Conservation (phyloP, 2,329 filamentous ascomycete genomes). For the Aspergillus tanneri region DNA sequence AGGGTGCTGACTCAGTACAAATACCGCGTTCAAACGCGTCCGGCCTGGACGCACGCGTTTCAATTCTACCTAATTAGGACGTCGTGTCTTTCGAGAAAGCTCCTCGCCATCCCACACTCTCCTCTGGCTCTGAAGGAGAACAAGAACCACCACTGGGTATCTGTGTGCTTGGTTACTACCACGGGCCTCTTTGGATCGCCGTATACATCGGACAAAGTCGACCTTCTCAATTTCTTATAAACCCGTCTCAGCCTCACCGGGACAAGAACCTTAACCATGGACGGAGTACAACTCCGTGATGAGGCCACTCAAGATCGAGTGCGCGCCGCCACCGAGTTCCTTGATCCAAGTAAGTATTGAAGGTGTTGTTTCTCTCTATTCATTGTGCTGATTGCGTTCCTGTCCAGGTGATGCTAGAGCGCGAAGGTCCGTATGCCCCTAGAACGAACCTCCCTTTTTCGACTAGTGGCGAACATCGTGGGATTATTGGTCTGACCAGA, state of each 20-base stretch:
- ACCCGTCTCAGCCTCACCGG: slow-evolving; percentile 2
- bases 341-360: slow-evolving; percentile 74
- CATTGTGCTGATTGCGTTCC: slow-evolving; percentile 14
- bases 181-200: no score
- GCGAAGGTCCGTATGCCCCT: slow-evolving; percentile 47
- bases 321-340: slow-evolving; percentile 84
- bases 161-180: not conserved
- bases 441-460: slow-evolving; percentile 1
- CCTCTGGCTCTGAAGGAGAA: slow-evolving; percentile 5
- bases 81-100: slow-evolving; percentile 25
- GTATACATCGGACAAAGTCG: not conserved
- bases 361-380: not conserved
- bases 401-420: slow-evolving; percentile 56
- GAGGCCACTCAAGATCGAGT: slow-evolving; percentile 81
- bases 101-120: slow-evolving; percentile 24
- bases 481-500: slow-evolving; percentile 16
- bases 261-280: slow-evolving; percentile 54
- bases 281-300: slow-evolving; percentile 73
- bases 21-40: slow-evolving; percentile 15
- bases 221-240: not conserved
- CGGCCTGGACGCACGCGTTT: slow-evolving; percentile 24
- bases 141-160: not conserved
- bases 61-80: slow-evolving; percentile 37
- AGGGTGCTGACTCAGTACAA: slow-evolving; percentile 24
- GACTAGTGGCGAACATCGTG: not conserved